Conservation (phyloP, 2,329 filamentous ascomycete species). For the Microsporum canis region DNA sequence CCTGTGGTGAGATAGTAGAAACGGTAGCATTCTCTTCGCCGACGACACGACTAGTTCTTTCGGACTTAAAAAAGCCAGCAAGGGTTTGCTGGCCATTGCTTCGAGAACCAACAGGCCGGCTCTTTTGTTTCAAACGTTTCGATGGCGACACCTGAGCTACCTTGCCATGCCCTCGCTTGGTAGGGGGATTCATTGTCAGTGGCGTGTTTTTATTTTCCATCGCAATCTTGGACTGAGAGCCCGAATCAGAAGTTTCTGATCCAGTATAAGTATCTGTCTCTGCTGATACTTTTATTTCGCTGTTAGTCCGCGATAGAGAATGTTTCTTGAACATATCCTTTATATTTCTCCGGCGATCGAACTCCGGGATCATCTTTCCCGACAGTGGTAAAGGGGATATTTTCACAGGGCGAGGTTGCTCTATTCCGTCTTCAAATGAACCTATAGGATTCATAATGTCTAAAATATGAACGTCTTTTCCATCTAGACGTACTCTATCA, state of each 20-base stretch:
- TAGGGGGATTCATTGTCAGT: not conserved
- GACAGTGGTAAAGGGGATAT: constrained; percentile 60
- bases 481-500: constrained; percentile 46
- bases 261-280: not conserved
- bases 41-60: constrained; percentile 8
- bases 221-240: not conserved
- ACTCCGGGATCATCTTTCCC: constrained; percentile 75
- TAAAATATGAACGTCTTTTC: constrained; percentile 42
- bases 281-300: constrained; percentile 40
- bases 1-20: not conserved
- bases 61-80: not conserved
- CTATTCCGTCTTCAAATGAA: constrained; percentile 56
- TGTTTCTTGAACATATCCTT: constrained; percentile 67
- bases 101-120: not conserved
- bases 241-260: not conserved
- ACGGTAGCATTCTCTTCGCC: not conserved
- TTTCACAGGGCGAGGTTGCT: constrained; percentile 55
- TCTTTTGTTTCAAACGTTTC: not conserved
- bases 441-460: constrained; percentile 70
- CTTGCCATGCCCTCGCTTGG: not conserved
- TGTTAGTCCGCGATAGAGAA: not conserved
- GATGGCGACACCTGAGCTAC: not conserved
- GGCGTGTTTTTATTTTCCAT: not conserved
- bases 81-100: constrained; percentile 3
- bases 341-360: constrained; percentile 72